Conservation (phyloP, 2,329 filamentous ascomycete genomes). For the Claviceps citrina region DNA sequence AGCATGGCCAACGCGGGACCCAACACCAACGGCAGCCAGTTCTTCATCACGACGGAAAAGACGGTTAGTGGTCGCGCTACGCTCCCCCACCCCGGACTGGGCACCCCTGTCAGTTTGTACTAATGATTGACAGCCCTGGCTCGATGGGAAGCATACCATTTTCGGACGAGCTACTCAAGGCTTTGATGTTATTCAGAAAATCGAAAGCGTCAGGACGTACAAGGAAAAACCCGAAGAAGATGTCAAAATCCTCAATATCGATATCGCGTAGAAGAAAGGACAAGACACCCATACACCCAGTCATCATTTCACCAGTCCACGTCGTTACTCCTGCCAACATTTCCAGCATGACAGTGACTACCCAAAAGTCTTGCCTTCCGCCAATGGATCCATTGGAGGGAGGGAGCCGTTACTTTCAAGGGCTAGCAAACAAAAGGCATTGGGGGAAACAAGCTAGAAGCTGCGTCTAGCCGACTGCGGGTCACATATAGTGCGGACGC, state of each 20-base stretch:
- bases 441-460: neutral
- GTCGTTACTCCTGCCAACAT: too few relatives aligned
- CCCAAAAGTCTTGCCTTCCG: too few relatives aligned
- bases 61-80: conserved; percentile 40
- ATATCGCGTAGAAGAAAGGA: conserved; percentile 28
- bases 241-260: conserved; percentile 91
- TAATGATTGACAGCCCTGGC: conserved; percentile 48
- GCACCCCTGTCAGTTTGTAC: conserved; percentile 5
- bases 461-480: conserved; percentile 3
- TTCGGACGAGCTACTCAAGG: conserved; percentile 85
- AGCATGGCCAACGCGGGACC: conserved; percentile 97
- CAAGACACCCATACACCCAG: too few relatives aligned
- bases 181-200: conserved; percentile 86
- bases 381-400: too few relatives aligned
- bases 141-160: conserved; percentile 91
- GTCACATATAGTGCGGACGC: conserved; percentile 1
- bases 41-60: conserved; percentile 97
- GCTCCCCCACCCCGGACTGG: neutral
- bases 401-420: too few relatives aligned
- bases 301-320: too few relatives aligned
- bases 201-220: conserved; percentile 76
- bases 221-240: conserved; percentile 93
- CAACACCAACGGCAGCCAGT: conserved; percentile 90
- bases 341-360: too few relatives aligned
- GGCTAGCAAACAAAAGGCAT: neutral